These are phyloP conservation scores for Lachnellula subtilissima DNA, from an alignment of 2,329 filamentous ascomycete species.

Conservation along the genomic window DNA sequence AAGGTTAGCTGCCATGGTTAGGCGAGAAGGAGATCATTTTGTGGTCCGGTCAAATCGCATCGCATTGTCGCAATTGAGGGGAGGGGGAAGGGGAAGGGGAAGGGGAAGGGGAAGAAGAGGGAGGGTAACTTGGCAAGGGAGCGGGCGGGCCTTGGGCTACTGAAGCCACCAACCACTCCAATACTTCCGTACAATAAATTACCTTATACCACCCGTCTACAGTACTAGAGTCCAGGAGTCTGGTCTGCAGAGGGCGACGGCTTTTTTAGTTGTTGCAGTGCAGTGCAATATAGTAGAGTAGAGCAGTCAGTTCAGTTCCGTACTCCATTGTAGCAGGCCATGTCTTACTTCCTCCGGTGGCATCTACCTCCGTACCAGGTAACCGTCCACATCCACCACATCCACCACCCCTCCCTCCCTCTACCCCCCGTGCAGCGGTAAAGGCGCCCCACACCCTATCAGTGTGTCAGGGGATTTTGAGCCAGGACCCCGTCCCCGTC, in stretches of 20 bases:
- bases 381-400: not conserved
- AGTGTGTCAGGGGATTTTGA: constrained; percentile 5
- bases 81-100: too few species aligned
- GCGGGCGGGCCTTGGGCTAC: not conserved
- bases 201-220: too few species aligned
- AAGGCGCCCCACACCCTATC: constrained; percentile 9
- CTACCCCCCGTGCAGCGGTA: constrained; percentile 5
- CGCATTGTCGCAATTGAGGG: not conserved
- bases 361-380: not conserved
- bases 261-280: too few species aligned
- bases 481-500: not conserved
- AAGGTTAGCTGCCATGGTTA: not conserved
- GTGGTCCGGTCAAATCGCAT: not conserved
- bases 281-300: not conserved
- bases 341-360: not conserved
- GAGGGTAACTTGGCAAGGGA: too few species aligned
- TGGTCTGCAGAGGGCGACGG: not conserved
- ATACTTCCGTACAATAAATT: too few species aligned
- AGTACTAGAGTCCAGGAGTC: not conserved
- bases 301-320: too few species aligned
- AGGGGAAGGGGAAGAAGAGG: too few species aligned
- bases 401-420: not conserved
- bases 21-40: constrained; percentile 4
- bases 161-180: not conserved
- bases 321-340: not conserved